Evolutionary conservation across 177 flowering plant species (phyloP), one percentile per base, ranked within the genome.

Genomic region (Tripterygium wilfordii): DNA sequence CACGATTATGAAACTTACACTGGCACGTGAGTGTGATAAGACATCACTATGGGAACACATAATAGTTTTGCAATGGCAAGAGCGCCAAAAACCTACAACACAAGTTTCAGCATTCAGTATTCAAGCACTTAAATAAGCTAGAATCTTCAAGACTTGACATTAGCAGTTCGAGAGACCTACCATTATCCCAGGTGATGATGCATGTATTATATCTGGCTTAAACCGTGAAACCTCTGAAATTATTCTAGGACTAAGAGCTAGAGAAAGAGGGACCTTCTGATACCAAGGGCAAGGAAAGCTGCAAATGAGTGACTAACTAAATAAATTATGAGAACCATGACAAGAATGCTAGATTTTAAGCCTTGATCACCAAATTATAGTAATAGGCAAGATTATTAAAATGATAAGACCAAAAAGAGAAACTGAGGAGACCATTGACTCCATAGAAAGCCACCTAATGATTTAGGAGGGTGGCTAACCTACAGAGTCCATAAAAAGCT

Each of bases 161-260:
- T n/a, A n/a, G n/a, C n/a, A n/a, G n/a, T n/a, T n/a, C n/a, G 44
- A 4, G 26, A 26, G 30, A 30, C 52, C 44, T 72, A 82, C 96
- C 99, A 92, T 92, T 44, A 92, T 75, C 48, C 99, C 97, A 50
- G 99, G 99, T 36, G 96, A 92, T 39, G 99, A 82, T 48, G 99
- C 96, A 66, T 89, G 99, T 53, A 92, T 89, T 16, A 92, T 92
- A 66, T 92, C 99, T 45, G 99, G 99, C 75, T 92, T 92, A 62
- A 92, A 92, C 46, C 66, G 72, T 20, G 96, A 84, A 62, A 92
- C 96, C 53, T 78, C 97, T 36, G 87, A 82, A 33, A 92, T 82
- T 59, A 92, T 92, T 78, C 99, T 79, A 21, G 99, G 99, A 62
- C 99, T 92, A 44, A 92, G 85, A 26, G 99, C 99, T n/a, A 92